Evolutionary conservation across 2,329 filamentous ascomycete genomes (phyloP), one percentile per base, ranked within the genome.

Genomic region (Cladosporium oxysporum): DNA sequence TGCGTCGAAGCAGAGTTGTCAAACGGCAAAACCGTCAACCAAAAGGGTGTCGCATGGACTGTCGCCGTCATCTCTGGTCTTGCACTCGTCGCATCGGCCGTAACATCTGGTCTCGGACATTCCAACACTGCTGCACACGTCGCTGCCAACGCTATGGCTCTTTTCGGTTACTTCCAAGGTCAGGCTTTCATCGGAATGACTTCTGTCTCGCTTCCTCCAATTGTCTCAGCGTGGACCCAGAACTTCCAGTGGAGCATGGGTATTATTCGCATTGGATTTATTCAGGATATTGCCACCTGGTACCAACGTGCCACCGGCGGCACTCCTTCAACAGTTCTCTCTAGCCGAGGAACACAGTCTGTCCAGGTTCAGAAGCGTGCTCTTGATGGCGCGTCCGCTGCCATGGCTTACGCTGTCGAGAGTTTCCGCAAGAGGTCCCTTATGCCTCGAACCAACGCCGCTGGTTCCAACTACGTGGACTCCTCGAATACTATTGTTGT

Each of bases 231-330:
- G 0, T 98, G 94, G 94, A 97, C 93, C 1, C 93, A 97, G 80
- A 94, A 97, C 80, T 97, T 98, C 81, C 91, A 96, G 76, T 98
- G 94, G 94, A 96, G 90, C 75, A 95, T 98, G 92, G 94, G 94
- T 72, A 93, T 98, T 73, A 96, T 98, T 73, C 87, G 87, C 61
- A 85, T 97, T 50, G 84, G 83, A n/a, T 97, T 96, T 78, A 86
- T 97, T 81, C 92, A 98, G 81, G 84, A 83, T 58, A 91, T 97
- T 74, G 91, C 92, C 68, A 96, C 93, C 41, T 98, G 94, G 94
- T 98, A 97, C 77, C 93, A 97, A 80, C 91, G 93, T 68, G 87
- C 94, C 3, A 98, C 94, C 2, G 94, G 94, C 62, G 94, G 94
- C 69, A 92, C 86, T 0, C 91, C 94, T 0, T 89, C 92, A 4